Conservation (phyloP, 2,329 filamentous ascomycete species). For the Aspergillus sp. region DNA sequence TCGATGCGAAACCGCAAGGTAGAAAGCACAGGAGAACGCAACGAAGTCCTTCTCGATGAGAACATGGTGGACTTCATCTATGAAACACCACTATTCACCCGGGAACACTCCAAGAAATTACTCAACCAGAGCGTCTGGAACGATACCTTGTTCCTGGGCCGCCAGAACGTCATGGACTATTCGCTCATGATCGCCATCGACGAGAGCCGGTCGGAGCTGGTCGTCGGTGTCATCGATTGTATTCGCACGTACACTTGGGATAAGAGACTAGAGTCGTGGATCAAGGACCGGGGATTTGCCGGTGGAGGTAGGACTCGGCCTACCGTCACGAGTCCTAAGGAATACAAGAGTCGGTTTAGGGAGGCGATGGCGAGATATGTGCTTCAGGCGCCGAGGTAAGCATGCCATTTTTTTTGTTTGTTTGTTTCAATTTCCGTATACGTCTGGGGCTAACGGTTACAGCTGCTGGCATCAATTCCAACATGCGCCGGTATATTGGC, state of each 20-base stretch:
- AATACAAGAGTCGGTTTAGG: conserved; percentile 92
- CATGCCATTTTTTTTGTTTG: neutral
- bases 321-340: conserved; percentile 93
- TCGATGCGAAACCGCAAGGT: conserved; percentile 99
- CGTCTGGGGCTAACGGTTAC: conserved; percentile 1
- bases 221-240: conserved; percentile 97
- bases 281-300: conserved; percentile 88
- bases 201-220: conserved; percentile 78
- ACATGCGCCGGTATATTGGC: conserved; percentile 22
- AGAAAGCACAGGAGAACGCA: conserved; percentile 87
- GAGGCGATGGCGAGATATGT: conserved; percentile 91
- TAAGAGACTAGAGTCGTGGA: conserved; percentile 99
- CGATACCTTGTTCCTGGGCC: conserved; percentile 87
- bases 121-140: conserved; percentile 92
- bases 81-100: conserved; percentile 87
- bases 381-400: conserved; percentile 44
- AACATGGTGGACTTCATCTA: conserved; percentile 99
- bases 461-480: conserved; percentile 45
- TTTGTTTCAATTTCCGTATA: neutral
- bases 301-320: conserved; percentile 74
- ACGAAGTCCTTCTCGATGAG: conserved; percentile 93
- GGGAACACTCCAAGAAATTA: conserved; percentile 93
- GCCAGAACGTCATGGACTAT: conserved; percentile 99
- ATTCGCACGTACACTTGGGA: conserved; percentile 99
- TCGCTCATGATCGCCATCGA: conserved; percentile 97